Evolutionary conservation across 2,329 filamentous ascomycete genomes (phyloP).

Genomic region (Ilyonectria robusta): DNA sequence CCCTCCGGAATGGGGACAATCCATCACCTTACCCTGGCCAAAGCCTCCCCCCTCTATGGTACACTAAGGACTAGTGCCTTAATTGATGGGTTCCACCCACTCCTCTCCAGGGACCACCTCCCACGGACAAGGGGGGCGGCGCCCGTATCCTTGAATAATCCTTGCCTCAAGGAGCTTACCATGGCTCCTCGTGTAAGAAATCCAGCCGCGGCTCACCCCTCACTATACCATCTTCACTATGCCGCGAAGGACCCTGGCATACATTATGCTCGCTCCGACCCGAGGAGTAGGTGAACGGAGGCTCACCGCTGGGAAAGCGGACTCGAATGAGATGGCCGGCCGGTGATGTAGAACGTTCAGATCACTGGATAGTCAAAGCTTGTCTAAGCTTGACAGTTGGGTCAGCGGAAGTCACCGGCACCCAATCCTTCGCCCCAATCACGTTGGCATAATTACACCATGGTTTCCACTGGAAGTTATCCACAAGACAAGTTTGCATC

Average conservation of each 20-base stretch:
- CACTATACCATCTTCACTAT: conserved; percentile 38
- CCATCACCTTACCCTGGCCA: conserved; percentile 5
- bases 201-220: conserved; percentile 32
- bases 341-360: conserved; percentile 24
- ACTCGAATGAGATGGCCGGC: conserved; percentile 18
- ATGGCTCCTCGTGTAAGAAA: conserved; percentile 21
- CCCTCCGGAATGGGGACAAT: conserved; percentile 15
- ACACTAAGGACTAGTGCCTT: conserved; percentile 41
- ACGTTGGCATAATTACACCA: not conserved
- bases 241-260: conserved; percentile 35
- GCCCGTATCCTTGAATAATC: conserved; percentile 32
- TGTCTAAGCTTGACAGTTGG: conserved; percentile 8
- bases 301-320: conserved; percentile 35
- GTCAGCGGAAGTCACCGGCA: conserved; percentile 12
- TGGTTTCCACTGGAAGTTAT: not conserved
- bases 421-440: conserved; percentile 8
- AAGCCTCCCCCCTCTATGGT: conserved; percentile 31
- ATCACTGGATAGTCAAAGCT: conserved; percentile 29
- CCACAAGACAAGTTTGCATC: conserved; percentile 7
- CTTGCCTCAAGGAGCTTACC: conserved; percentile 38
- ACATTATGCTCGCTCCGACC: conserved; percentile 21
- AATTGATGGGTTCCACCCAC: conserved; percentile 33
- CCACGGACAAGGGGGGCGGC: conserved; percentile 29
- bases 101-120: conserved; percentile 34
- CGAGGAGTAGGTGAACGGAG: conserved; percentile 29